Evolutionary conservation across 495 filamentous ascomycete genomes (phyloP).

Genomic region (Choiromyces venosus): DNA sequence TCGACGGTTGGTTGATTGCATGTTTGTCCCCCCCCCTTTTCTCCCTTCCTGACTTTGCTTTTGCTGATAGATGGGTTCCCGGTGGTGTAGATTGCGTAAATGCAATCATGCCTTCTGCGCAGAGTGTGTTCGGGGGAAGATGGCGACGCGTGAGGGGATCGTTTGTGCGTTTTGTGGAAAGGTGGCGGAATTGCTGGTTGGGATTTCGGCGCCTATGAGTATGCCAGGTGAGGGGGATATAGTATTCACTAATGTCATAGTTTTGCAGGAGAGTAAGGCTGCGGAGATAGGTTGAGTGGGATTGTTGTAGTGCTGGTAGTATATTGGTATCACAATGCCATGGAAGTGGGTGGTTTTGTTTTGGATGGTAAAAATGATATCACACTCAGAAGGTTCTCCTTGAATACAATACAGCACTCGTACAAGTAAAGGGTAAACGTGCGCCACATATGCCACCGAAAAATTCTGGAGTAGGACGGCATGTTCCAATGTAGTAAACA

Average conservation of each 20-base stretch:
- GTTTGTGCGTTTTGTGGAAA: neutral
- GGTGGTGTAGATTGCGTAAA: conserved; percentile 12
- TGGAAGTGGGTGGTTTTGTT: neutral
- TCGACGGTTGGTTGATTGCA: conserved; percentile 9
- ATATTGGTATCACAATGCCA: neutral
- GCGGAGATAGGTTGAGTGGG: conserved; percentile 13
- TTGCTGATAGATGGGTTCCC: neutral
- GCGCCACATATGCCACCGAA: no score
- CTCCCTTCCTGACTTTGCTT: neutral
- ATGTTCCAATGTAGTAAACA: no score
- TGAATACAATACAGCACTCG: no score
- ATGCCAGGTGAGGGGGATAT: conserved; percentile 19
- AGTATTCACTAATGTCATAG: conserved; percentile 8
- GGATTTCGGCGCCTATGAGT: conserved; percentile 28
- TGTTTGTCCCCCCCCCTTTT: conserved; percentile 4
- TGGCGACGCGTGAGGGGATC: no score
- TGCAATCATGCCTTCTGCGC: conserved; percentile 26
- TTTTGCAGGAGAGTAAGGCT: conserved; percentile 20
- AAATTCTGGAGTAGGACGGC: no score
- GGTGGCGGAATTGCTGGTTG: conserved; percentile 10
- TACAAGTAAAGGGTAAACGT: no score
- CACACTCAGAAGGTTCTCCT: neutral
- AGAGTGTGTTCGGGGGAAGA: conserved; percentile 12
- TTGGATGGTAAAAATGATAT: neutral
- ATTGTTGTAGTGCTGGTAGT: neutral